These are phyloP conservation scores for Phlebiopsis flavidoalba DNA, from an alignment of 768 basidiomycete species.

Conservation along the genomic window DNA sequence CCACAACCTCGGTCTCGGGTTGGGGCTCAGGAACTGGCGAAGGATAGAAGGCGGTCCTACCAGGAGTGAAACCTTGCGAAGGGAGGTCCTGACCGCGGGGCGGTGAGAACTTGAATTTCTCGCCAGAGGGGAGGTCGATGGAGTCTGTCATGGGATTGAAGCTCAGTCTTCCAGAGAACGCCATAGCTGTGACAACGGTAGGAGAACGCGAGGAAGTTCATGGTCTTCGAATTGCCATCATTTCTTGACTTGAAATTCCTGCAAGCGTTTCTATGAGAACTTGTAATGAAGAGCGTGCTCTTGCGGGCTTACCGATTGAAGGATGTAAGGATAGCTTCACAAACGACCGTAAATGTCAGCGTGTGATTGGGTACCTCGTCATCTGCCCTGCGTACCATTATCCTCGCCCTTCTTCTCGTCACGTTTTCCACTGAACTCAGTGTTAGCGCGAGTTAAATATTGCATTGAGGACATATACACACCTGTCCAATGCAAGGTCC, in stretches of 20 bases:
- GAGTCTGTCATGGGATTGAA: constrained; percentile 92
- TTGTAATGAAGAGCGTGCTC: background rate
- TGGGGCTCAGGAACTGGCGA: constrained; percentile 65
- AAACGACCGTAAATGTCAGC: background rate
- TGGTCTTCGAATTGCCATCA: constrained; percentile 89
- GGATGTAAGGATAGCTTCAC: constrained; percentile 76
- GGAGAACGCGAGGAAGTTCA: constrained; percentile 99
- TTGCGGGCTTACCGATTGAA: constrained; percentile 74
- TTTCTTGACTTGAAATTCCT: constrained; percentile 92
- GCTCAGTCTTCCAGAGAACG: constrained; percentile 87
- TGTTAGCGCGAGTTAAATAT: background rate
- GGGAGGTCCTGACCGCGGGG: constrained; percentile 87
- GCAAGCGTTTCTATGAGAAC: constrained; percentile 3
- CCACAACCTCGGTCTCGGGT: constrained; percentile 72
- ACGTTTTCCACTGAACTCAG: constrained; percentile 76
- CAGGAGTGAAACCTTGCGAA: constrained; percentile 71
- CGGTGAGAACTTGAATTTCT: constrained; percentile 77
- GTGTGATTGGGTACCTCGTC: constrained; percentile 27
- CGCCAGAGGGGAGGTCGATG: constrained; percentile 60
- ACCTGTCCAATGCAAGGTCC: constrained; percentile 98
- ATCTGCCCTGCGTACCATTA: constrained; percentile 47
- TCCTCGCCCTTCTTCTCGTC: constrained; percentile 83
- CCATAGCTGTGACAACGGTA: constrained; percentile 95
- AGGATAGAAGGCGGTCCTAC: constrained; percentile 75
- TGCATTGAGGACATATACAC: constrained; percentile 11